Evolutionary conservation across 352 stramenopile species (phyloP).

Genomic region (Globisporangium acanthophoron): DNA sequence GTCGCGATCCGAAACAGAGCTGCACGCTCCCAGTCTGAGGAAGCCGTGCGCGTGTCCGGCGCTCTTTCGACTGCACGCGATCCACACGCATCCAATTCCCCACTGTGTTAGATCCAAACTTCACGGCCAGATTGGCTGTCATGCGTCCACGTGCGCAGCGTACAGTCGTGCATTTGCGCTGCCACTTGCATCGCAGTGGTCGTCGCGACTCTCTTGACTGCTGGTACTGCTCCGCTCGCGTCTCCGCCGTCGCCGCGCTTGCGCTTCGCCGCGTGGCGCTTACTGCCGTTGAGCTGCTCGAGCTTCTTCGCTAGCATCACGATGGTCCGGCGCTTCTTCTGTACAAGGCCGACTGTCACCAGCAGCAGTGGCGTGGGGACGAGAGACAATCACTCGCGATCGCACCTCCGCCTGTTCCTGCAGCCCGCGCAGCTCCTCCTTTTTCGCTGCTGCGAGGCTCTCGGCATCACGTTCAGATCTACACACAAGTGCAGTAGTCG

Average conservation of each 20-base stretch:
- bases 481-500: not conserved
- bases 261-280: slow-evolving; percentile 4
- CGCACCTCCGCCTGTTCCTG: slow-evolving; percentile 32
- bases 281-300: slow-evolving; percentile 4
- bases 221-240: not conserved
- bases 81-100: not conserved
- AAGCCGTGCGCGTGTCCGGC: not conserved
- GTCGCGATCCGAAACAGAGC: slow-evolving; percentile 11
- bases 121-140: too few relatives aligned
- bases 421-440: slow-evolving; percentile 33
- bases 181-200: not conserved
- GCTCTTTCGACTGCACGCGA: slow-evolving; percentile 2
- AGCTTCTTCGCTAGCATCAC: slow-evolving; percentile 7
- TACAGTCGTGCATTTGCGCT: slow-evolving; percentile 7
- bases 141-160: not conserved
- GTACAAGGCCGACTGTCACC: not conserved
- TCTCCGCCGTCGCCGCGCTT: slow-evolving; percentile 1
- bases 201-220: not conserved
- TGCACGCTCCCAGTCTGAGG: slow-evolving; percentile 1
- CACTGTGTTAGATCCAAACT: not conserved
- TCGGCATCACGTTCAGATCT: not conserved
- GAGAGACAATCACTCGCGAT: not conserved
- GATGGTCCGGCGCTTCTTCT: slow-evolving; percentile 11
- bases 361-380: too few relatives aligned
- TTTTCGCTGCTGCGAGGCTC: slow-evolving; percentile 8